Base-by-base conservation (phyloP, 129 eudicot genomes). In the Arctium lappa region DNA sequence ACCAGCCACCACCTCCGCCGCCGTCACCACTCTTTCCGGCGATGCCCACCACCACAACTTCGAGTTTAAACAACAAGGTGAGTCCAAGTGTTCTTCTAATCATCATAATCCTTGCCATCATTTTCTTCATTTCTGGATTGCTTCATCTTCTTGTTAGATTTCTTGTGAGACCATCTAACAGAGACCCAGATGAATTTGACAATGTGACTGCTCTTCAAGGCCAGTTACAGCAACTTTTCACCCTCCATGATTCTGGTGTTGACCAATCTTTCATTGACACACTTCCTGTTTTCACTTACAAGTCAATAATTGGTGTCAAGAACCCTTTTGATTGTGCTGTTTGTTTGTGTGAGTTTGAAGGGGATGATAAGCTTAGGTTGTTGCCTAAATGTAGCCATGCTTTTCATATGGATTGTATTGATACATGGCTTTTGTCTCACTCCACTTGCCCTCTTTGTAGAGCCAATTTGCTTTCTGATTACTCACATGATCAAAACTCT, bases 391-490 rank as follows among this genome's bases (percentile, higher is more conserved):
- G 99, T 74, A 91, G 99, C 81, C 99, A 95, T 88, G 99, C 99
- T 63, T 95, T 95, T 86, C 99, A 95, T 73, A 88, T 91, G 93
- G 90, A 87, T 38, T 95, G 99, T 78, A 93, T 95, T 62, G 99
- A 95, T 53, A 95, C 99, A 4, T 95, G 99, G 97, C 91, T 95
- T 9, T 83, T 95, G 34, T 95, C 99, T n/a, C 97, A 95, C 83
- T 93, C 97, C 16, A 95, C 99, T 83, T 95, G 99, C 85, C 99
- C 99, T 60, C 90, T 95, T 68, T 95, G 99, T 90, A 91, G 99
- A 83, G 88, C 90, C n/a, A 86, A 85, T 79, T 88, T 95, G 85
- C 81, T 93, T 9, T 56, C 46, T 44, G 99, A 93, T 82, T 90
- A 86, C 70, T 66, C 88, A 22, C 27, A 22, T 22, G 27, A 22